Percentiles rank a stretch among this genome's conserved stretches.
These are phyloP conservation scores for Trichoderma asperelloides DNA, from an alignment of 495 filamentous ascomycete genomes.

Conservation along the genomic window DNA sequence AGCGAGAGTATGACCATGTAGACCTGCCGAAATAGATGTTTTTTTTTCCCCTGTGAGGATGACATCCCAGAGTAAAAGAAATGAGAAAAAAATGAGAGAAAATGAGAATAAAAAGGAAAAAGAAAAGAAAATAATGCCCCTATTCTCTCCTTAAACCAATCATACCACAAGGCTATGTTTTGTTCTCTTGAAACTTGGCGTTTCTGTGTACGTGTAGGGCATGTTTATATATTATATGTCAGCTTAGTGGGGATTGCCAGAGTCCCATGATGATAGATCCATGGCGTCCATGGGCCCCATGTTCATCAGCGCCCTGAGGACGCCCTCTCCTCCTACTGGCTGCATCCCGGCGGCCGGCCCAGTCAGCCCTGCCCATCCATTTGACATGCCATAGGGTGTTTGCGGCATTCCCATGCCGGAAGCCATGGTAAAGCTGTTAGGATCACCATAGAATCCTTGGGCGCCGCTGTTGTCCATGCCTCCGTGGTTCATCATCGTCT, in stretches of 20 bases:
- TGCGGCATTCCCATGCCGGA: constrained; percentile 11
- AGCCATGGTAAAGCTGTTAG: constrained; percentile 19
- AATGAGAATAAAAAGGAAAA: neutral
- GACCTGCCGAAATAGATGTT: neutral
- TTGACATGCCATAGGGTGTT: constrained; percentile 16
- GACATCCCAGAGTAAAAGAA: neutral
- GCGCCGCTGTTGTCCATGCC: constrained; percentile 21
- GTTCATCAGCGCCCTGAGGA: constrained; percentile 40
- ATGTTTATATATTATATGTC: neutral
- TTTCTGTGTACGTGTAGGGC: neutral
- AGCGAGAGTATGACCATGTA: neutral
- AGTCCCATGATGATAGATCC: constrained; percentile 26
- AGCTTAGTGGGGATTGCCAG: neutral
- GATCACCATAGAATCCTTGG: constrained; percentile 28
- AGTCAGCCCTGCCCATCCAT: constrained; percentile 28
- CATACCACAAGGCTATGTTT: neutral
- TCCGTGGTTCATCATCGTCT: constrained; percentile 24
- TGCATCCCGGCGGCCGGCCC: constrained; percentile 33
- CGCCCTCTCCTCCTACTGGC: constrained; percentile 36
- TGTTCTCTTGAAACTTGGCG: neutral
- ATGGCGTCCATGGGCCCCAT: constrained; percentile 37
- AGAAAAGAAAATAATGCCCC: neutral
- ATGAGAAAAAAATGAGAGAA: neutral
- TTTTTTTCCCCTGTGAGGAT: neutral
- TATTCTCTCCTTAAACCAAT: neutral